phyloP scores from a whole-genome alignment of 768 basidiomycete genomes.

The Boletus reticuloceps region DNA sequence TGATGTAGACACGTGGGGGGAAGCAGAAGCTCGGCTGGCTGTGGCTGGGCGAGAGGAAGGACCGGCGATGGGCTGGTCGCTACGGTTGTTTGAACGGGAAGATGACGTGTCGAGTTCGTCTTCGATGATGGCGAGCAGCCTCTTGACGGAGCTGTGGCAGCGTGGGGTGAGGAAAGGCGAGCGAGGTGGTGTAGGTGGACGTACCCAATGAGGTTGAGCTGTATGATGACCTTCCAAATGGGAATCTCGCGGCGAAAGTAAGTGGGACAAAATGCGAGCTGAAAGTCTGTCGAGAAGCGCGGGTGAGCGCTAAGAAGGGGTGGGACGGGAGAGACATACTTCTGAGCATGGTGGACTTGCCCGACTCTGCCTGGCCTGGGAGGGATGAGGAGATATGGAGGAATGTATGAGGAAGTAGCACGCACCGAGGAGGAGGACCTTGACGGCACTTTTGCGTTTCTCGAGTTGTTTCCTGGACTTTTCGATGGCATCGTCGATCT shows the following conservation, averaged over 20 bases:
- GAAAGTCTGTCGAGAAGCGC: conserved; percentile 49
- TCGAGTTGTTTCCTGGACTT: conserved; percentile 18
- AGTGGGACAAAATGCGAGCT: conserved; percentile 60
- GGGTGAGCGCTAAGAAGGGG: background rate
- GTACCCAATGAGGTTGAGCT: conserved; percentile 67
- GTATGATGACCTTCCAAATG: conserved; percentile 63
- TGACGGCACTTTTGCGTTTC: conserved; percentile 28
- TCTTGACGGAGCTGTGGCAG: conserved; percentile 50
- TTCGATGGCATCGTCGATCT: conserved; percentile 32
- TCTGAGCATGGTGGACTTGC: conserved; percentile 32
- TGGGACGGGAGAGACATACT: conserved; percentile 6
- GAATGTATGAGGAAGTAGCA: rapidly evolving
- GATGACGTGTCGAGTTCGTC: conserved; percentile 37
- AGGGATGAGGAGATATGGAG: background rate
- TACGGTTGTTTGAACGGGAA: background rate
- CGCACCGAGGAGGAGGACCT: conserved; percentile 28
- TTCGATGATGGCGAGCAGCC: conserved; percentile 51
- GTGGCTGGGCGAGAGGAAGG: background rate
- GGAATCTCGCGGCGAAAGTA: conserved; percentile 56
- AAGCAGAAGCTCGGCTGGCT: background rate
- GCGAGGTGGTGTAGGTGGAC: background rate
- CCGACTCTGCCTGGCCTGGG: conserved; percentile 31
- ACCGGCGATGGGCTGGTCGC: background rate
- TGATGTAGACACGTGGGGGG: background rate
- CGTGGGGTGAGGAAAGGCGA: background rate